Evolutionary conservation across 2,329 filamentous ascomycete species (phyloP), one percentile per base, ranked within the genome.

Genomic region (Tolypocladium sp.): DNA sequence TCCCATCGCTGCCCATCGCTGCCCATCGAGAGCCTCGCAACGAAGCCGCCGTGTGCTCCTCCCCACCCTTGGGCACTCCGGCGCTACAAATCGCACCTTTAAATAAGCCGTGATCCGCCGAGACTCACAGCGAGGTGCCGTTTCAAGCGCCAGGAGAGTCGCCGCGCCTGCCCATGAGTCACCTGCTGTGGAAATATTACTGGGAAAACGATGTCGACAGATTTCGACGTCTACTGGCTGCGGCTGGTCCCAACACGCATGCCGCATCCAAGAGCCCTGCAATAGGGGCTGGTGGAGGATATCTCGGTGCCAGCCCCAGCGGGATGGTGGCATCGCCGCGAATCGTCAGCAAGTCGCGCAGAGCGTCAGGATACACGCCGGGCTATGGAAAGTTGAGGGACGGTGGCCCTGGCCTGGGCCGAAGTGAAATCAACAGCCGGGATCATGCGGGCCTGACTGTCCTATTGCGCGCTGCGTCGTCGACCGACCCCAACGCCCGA

Each of bases 121-220:
- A 88, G 89, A 86, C 68, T 88, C 87, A 91, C 87, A 90, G 91
- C 90, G 88, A 95, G 91, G 91, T 87, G 88, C 83, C 75, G 74
- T 78, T 81, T 77, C 77, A 81, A 84, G 79, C 76, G 78, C 74
- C 71, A 72, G 71, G 74, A 74, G 52, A 49, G 51, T 57, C 35
- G 15, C 55, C 35, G 51, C 67, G 60, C 65, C 64, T 64, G 69
- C 73, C 85, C 86, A 94, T 97, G 93, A 97, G 91, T 88, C 89
- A 92, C 80, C 85, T 89, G 84, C 86, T 99, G 75, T 97, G 93
- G 93, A 92, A 92, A 83, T 91, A 85, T 74, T 97, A 93, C 75
- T 89, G 95, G 81, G 89, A 97, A 86, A 90, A 97, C 83, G 92
- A 99, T 86, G 89, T 96, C 86, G 92, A 96, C 74, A 86, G 80